phyloP scores from a whole-genome alignment of 306 rosid genomes.

The Cicer chorassanicum region DNA sequence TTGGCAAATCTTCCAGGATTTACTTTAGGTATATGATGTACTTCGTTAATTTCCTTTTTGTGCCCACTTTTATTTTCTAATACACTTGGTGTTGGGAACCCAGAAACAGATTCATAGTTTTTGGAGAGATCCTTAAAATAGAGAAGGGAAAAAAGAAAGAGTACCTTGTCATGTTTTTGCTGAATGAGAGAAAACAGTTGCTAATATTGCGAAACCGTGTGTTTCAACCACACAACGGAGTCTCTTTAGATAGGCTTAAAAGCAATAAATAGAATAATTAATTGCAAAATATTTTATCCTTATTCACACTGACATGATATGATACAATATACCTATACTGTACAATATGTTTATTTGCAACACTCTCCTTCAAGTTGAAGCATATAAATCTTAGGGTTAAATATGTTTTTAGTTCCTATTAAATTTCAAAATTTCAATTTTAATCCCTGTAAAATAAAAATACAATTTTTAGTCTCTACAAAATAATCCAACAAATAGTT shows the following conservation, averaged over 20 bases:
- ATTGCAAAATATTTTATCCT: neutral
- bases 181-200: constrained; percentile 4
- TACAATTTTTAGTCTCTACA: no score
- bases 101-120: constrained; percentile 17
- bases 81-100: constrained; percentile 18
- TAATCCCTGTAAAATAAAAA: no score
- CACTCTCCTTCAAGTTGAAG: neutral
- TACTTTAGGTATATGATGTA: constrained; percentile 68
- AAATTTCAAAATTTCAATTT: no score
- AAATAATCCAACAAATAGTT: no score
- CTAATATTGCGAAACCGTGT: neutral
- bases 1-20: constrained; percentile 78
- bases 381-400: neutral
- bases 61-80: constrained; percentile 27
- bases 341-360: neutral
- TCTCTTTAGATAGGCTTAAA: neutral
- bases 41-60: constrained; percentile 31
- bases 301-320: neutral
- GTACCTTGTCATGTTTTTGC: constrained; percentile 16
- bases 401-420: no score
- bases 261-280: neutral
- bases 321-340: neutral
- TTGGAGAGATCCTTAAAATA: constrained; percentile 23
- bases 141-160: neutral
- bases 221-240: neutral